Base-by-base conservation (phyloP, 2,329 filamentous ascomycete species). In the Phyllosticta capitalensis region DNA sequence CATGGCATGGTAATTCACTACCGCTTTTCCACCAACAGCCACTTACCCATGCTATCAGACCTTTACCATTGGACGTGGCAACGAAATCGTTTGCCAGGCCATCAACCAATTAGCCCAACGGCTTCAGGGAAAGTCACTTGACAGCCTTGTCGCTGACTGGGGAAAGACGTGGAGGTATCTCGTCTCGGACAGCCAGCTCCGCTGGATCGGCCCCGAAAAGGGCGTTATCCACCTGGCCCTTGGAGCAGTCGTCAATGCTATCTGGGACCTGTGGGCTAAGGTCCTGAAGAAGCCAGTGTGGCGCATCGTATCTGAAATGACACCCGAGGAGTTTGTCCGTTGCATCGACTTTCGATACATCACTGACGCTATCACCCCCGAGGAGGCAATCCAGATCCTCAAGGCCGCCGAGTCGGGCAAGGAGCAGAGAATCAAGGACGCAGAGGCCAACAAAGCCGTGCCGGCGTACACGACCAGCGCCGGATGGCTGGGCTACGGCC, bases 221-320 rank as follows among this genome's bases (percentile, higher is more conserved):
- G 91, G 91, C 61, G 91, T 96, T 52, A 95, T 95, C 66, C 91
- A 96, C 74, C 87, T 96, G 7, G 91, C 91, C 1, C 84, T 96
- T 10, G 90, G 89, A 28, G 89, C 90, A 51, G 87, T 95, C 17
- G 89, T 95, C 67, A 96, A 96, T 72, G 91, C 90, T 17, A 80
- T 95, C 67, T 96, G 91, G 91, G 91, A 96, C 73, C 83, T 96
- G n/a, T 95, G 91, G 91, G 90, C 89, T 58, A 95, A 95, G 78
- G 82, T 82, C 1, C 82, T 94, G 38, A 81, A 83, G 64, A 95
- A 96, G 78, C 92, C 91, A 3, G 89, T 96, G 14, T 96, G 91
- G 92, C 83, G 85, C 61, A 87, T 96, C 63, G 87, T 96, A 22
- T 87, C 88, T 10, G 91, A 96, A 65, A 95, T 96, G 89, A 86